Evolutionary conservation across 495 filamentous ascomycete species (phyloP).

Genomic region (Apiosordaria backusii): DNA sequence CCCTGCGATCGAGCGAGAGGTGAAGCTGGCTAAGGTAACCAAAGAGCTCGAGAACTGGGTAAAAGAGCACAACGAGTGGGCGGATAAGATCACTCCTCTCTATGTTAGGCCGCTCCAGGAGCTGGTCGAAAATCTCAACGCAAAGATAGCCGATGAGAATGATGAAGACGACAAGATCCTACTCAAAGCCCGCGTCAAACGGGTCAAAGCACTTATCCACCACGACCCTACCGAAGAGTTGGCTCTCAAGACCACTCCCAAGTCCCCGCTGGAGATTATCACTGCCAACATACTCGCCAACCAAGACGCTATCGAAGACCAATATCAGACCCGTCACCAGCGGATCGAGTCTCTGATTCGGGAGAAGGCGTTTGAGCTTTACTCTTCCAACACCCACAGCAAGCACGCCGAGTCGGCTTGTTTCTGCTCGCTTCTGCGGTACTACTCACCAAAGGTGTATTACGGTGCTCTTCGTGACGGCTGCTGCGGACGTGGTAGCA

Average conservation of each 20-base stretch:
- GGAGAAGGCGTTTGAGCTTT: not conserved
- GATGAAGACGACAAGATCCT: not conserved
- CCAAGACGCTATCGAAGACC: not conserved
- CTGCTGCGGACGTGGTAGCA: conserved; percentile 10
- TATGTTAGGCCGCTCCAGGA: not conserved
- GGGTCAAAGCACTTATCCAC: not conserved
- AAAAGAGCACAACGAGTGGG: not conserved
- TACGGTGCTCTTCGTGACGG: conserved; percentile 9
- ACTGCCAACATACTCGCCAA: not conserved
- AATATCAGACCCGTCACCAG: not conserved
- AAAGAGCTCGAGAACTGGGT: not conserved
- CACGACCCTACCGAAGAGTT: not conserved
- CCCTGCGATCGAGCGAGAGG: not conserved
- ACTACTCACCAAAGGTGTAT: conserved; percentile 15
- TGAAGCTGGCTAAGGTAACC: not conserved
- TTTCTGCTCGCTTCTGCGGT: conserved; percentile 26
- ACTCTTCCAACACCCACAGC: not conserved
- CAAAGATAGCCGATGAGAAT: conserved; percentile 1
- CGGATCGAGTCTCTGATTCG: conserved; percentile 1
- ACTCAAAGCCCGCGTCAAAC: not conserved
- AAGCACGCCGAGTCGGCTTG: conserved; percentile 12
- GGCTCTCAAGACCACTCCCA: not conserved
- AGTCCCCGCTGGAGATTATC: not conserved
- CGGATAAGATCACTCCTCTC: not conserved
- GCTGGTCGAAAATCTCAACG: not conserved